Conservation (phyloP, 2,329 filamentous ascomycete species). For the Parastagonospora avenae region DNA sequence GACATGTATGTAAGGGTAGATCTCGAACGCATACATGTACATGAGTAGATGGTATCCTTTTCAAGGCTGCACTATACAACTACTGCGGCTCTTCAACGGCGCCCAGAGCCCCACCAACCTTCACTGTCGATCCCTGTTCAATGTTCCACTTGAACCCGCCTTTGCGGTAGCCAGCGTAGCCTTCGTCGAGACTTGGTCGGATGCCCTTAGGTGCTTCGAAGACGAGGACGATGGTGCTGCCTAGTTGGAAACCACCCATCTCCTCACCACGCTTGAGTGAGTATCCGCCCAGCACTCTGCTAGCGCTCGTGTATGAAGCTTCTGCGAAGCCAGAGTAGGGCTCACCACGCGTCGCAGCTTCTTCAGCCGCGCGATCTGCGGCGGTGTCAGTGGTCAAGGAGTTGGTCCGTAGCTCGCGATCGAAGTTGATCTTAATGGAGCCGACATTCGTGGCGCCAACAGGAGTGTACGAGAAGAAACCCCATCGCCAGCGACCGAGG, state of each 20-base stretch:
- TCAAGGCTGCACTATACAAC: not conserved
- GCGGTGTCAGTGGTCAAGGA: conserved; percentile 89
- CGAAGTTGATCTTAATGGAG: conserved; percentile 96
- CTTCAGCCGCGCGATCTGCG: conserved; percentile 82
- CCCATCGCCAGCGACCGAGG: conserved; percentile 92
- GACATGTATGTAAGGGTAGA: not conserved
- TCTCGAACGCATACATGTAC: not conserved
- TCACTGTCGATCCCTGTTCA: conserved; percentile 83
- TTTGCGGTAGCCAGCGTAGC: conserved; percentile 58
- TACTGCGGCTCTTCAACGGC: conserved; percentile 62
- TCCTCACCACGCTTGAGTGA: conserved; percentile 87
- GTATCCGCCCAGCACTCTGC: conserved; percentile 78
- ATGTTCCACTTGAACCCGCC: conserved; percentile 86
- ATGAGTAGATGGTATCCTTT: not conserved
- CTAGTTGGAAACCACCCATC: conserved; percentile 97
- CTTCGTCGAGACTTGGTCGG: conserved; percentile 62
- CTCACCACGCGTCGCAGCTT: conserved; percentile 76
- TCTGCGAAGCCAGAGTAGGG: conserved; percentile 90
- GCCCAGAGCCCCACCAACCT: conserved; percentile 86
- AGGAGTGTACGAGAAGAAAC: conserved; percentile 95
- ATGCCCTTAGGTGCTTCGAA: conserved; percentile 85
- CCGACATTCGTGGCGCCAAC: conserved; percentile 98
- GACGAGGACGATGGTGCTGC: conserved; percentile 91
- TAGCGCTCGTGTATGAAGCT: conserved; percentile 83
- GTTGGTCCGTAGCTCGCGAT: conserved; percentile 91